A percentile compares a stretch with the other conserved stretches of the same genome.
Conservation (phyloP, 2,329 filamentous ascomycete species). For the Chalaropsis thielavioides region DNA sequence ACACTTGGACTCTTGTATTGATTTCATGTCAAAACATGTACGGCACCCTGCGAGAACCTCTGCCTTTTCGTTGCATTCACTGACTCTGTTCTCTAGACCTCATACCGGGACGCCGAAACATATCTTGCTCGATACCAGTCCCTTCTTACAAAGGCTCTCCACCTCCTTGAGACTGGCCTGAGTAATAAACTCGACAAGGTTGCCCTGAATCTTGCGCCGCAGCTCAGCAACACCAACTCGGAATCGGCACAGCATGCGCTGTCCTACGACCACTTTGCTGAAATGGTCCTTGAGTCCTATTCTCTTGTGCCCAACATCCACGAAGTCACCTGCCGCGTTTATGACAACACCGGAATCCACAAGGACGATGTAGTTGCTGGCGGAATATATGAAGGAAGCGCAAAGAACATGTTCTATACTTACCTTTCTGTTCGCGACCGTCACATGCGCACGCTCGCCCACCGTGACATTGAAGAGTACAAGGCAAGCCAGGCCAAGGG, state of each 20-base stretch:
- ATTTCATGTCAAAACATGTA: constrained; percentile 81
- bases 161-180: constrained; percentile 45
- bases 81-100: constrained; percentile 37
- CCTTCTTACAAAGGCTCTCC: constrained; percentile 53
- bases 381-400: constrained; percentile 40
- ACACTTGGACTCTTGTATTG: constrained; percentile 78
- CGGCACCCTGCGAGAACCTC: constrained; percentile 23
- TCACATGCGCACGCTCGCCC: constrained; percentile 37
- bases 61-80: neutral
- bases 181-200: constrained; percentile 38
- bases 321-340: constrained; percentile 36
- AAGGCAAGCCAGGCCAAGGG: constrained; percentile 35
- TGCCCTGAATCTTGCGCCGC: constrained; percentile 39
- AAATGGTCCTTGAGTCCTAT: constrained; percentile 43
- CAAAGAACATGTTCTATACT: constrained; percentile 39
- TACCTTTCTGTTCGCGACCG: constrained; percentile 40
- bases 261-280: constrained; percentile 45
- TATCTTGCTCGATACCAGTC: constrained; percentile 81
- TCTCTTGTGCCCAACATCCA: constrained; percentile 42
- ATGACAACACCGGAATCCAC: constrained; percentile 37
- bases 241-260: constrained; percentile 45
- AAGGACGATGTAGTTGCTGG: constrained; percentile 30
- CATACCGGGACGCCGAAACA: constrained; percentile 72
- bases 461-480: constrained; percentile 41
- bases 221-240: constrained; percentile 41